phyloP scores from a whole-genome alignment of 2,329 filamentous ascomycete genomes.

The Cryphonectria radicalis region DNA sequence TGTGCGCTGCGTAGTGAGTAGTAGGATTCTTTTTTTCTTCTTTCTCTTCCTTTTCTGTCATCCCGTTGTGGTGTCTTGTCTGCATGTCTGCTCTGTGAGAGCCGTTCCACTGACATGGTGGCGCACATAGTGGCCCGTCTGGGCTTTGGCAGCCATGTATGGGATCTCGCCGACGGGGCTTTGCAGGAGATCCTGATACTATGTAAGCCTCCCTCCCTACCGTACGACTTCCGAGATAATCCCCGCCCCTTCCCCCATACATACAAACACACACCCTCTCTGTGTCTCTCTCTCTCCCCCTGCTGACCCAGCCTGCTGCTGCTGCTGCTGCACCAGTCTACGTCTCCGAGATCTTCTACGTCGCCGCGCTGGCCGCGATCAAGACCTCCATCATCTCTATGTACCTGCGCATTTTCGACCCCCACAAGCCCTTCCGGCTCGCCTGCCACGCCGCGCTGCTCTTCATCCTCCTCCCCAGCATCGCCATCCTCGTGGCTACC shows the following conservation, averaged over 20 bases:
- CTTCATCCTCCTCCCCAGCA: constrained; percentile 25
- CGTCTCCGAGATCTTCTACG: constrained; percentile 28
- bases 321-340: constrained; percentile 21
- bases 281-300: too few species aligned
- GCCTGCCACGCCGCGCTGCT: constrained; percentile 22
- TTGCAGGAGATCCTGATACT: constrained; percentile 20
- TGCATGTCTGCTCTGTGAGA: not conserved
- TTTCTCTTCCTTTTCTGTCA: too few species aligned
- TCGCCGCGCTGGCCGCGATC: constrained; percentile 24
- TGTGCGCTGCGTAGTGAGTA: constrained; percentile 22
- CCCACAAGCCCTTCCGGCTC: constrained; percentile 23
- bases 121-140: constrained; percentile 14
- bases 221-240: not conserved
- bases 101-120: not conserved
- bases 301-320: not conserved
- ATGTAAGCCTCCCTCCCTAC: not conserved
- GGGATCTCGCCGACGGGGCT: constrained; percentile 27
- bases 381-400: constrained; percentile 27
- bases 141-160: constrained; percentile 27
- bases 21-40: not conserved
- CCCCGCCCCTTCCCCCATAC: not conserved
- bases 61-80: too few species aligned
- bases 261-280: too few species aligned
- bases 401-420: constrained; percentile 28
- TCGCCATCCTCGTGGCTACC: constrained; percentile 22